Evolutionary conservation across 208 protist species (phyloP), one percentile per base, ranked within the genome.

Genomic region (Wallacemonas sp.): DNA sequence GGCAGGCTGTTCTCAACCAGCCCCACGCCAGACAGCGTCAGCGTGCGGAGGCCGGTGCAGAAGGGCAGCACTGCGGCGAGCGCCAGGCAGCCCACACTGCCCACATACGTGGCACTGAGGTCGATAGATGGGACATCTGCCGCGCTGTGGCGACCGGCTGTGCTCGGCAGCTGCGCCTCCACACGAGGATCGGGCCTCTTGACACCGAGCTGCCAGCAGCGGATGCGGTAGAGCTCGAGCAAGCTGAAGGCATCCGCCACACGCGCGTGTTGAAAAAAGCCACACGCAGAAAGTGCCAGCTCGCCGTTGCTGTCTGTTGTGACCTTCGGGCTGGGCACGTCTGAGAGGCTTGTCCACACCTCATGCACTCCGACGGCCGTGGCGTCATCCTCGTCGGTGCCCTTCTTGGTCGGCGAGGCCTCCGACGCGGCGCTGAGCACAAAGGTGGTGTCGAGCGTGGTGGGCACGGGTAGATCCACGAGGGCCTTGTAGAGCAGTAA

Each of bases 1-100:
- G 60, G 51, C 1, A 42, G 33, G 2, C 64, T 39, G 19, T 67
- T 62, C 12, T 28, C 54, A 19, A 49, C 54, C 22, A 87, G 65
- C 3, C 80, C 74, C 39, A 72, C 51, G 24, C 49, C 58, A 14
- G 53, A 38, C 22, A 87, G 53, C 27, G 67, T 46, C 4, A 87
- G 33, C 42, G 67, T 56, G 42, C 67, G 72, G 24, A 81, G 28
- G 14, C 19, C 4, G 9, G 69, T 24, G 61, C 70, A 87, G 36
- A 75, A 68, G 15, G 67, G 66, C 27, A 87, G 47, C 28, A 87
- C 34, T 41, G 75, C 68, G 11, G 67, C 44, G 9, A 83, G 56
- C 1, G 80, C 69, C 30, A 74, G 61, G 42, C 69, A 82, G 11
- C 73, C 77, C 22, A 70, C 68, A 11, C 42, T 24, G 26, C 73